Evolutionary conservation across 805 yeast genomes (phyloP), one percentile per base, ranked within the genome.

Genomic region (Kazachstania taianensis): DNA sequence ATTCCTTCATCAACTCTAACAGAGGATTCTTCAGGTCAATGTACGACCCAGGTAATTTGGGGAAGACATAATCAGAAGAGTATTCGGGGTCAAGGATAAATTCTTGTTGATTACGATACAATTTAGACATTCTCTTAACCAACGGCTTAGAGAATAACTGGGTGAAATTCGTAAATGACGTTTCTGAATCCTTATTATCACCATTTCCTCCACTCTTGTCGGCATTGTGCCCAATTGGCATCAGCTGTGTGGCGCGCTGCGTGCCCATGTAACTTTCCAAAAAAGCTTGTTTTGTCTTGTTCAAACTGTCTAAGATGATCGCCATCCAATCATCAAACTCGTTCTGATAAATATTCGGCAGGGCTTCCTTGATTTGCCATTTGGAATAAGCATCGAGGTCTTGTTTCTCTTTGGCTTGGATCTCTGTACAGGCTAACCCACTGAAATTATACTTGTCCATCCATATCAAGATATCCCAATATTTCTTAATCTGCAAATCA

Each of bases 391-490:
- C 66, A 27, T 50, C 46, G 17, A 59, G 45, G 20, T 62, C 64
- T 39, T 66, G 70, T 13, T 50, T 56, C 15, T 61, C 65, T 8
- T 42, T 43, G 7, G 60, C 66, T 15, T 57, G 44, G 13, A 66
- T 57, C 37, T 59, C 59, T 10, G 53, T 38, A 44, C 72, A 65
- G 0, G 71, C 69, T 33, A 72, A 55, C 5, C 98, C 99, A 29
- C 94, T 81, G 57, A 69, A 86, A 52, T 92, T 92, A 49, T 73
- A 74, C 46, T 80, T 78, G 54, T 92, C 96, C 94, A 89, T 82
- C 97, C 96, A 94, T 2, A 92, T 62, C 43, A 92, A 62, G n/a
- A 80, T 51, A 55, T 92, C 96, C 98, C 98, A 92, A 52, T 83
- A 86, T 49, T 75, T 76, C 9, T 66, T 69, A 28, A 89, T 78